A percentile compares a stretch with the other conserved stretches of the same genome.
These are phyloP conservation scores for Ustilago loliicola DNA, from an alignment of 1,284 basidiomycete genomes.

Conservation along the genomic window DNA sequence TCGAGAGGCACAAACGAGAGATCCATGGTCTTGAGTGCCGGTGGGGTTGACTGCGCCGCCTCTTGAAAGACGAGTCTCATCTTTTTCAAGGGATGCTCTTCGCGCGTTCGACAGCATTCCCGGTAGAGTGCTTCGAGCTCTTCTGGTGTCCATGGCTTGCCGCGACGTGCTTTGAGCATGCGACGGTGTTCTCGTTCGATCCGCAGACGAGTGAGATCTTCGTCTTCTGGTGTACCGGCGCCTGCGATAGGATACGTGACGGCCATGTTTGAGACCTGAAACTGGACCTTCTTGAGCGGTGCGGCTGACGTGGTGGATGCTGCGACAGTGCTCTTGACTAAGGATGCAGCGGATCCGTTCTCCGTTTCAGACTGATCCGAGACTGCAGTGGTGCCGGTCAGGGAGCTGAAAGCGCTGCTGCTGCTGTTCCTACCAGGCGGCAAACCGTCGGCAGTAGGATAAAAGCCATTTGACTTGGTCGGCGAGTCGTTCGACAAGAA, in stretches of 20 bases:
- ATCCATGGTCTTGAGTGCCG: constrained; percentile 60
- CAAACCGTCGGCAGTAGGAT: constrained; percentile 4
- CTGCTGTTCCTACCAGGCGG: constrained; percentile 18
- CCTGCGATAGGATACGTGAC: constrained; percentile 68
- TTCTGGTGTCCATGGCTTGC: constrained; percentile 55
- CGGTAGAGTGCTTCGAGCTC: constrained; percentile 67
- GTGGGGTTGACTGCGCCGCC: constrained; percentile 44
- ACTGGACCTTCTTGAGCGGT: constrained; percentile 66
- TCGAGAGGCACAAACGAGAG: constrained; percentile 62
- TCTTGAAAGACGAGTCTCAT: constrained; percentile 64
- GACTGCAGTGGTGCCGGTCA: constrained; percentile 6
- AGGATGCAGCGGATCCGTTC: constrained; percentile 5
- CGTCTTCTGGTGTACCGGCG: constrained; percentile 60
- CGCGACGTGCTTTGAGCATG: constrained; percentile 47
- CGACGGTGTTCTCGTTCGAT: constrained; percentile 64
- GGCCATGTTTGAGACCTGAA: constrained; percentile 61
- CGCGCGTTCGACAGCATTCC: constrained; percentile 67
- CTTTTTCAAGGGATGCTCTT: constrained; percentile 66
- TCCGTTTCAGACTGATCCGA: constrained; percentile 24
- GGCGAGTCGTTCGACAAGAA: constrained; percentile 28
- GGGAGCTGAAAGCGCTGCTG: constrained; percentile 6
- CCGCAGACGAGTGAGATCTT: constrained; percentile 62
- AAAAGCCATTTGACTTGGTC: constrained; percentile 7
- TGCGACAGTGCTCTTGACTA: constrained; percentile 31
- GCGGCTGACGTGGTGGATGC: constrained; percentile 45